These are phyloP conservation scores for Fusarium dlaminii DNA, from an alignment of 2,329 filamentous ascomycete genomes.

Conservation along the genomic window DNA sequence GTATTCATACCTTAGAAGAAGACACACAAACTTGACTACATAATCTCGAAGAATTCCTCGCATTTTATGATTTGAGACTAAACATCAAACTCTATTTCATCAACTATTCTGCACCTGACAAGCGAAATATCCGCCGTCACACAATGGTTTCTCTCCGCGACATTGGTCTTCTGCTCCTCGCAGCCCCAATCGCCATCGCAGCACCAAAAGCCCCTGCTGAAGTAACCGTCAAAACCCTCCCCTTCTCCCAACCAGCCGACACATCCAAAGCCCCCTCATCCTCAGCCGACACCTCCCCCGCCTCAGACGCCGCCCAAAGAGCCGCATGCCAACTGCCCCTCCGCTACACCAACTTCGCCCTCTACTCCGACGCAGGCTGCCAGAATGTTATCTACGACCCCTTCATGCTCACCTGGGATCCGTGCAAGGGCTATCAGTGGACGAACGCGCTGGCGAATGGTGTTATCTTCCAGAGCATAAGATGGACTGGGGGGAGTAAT, in stretches of 20 bases:
- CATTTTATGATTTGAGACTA: accelerated
- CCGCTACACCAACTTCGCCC: not conserved
- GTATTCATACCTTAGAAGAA: not conserved
- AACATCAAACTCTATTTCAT: not conserved
- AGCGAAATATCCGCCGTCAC: not conserved
- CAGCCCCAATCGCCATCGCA: not conserved
- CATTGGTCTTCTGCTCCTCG: not conserved
- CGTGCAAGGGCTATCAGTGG: not conserved
- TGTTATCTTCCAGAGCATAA: not conserved
- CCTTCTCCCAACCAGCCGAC: not conserved
- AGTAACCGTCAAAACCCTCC: not conserved
- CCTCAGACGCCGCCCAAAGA: not conserved
- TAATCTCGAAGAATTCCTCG: accelerated
- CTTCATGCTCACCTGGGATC: not conserved
- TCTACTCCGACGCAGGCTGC: not conserved
- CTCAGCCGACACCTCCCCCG: not conserved
- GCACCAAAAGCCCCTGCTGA: not conserved
- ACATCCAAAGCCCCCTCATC: not conserved
- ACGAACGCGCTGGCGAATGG: not conserved
- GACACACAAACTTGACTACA: not conserved
- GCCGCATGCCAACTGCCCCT: accelerated
- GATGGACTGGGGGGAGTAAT: not conserved
- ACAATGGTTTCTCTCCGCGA: not conserved
- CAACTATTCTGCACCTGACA: not conserved
- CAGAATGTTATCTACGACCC: not conserved